Evolutionary conservation across 441 rosid species (phyloP).

Genomic region (Euphorbia corollata): DNA sequence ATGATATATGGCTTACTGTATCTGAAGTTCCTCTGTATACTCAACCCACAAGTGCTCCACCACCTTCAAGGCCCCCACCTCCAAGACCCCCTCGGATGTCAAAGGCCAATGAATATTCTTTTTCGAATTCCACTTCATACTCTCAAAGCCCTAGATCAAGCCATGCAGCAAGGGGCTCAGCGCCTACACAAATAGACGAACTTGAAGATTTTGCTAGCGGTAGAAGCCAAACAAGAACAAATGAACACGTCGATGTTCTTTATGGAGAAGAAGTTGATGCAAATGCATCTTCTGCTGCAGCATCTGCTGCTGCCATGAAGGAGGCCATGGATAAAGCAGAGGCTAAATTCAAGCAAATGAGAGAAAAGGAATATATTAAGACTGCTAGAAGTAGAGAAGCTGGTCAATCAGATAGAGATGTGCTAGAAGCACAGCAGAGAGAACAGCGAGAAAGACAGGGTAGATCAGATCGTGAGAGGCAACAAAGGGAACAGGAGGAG

Average conservation of each 20-base stretch:
- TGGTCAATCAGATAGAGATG: slow-evolving; percentile 40
- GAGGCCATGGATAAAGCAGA: slow-evolving; percentile 96
- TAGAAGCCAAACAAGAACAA: slow-evolving; percentile 32
- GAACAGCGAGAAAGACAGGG: slow-evolving; percentile 61
- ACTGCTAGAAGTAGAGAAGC: slow-evolving; percentile 63
- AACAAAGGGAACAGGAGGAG: slow-evolving; percentile 50
- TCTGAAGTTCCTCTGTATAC: slow-evolving; percentile 89
- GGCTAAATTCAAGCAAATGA: slow-evolving; percentile 80
- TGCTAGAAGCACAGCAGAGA: slow-evolving; percentile 52
- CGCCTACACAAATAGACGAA: slow-evolving; percentile 55
- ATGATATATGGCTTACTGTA: slow-evolving; percentile 83
- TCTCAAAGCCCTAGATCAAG: slow-evolving; percentile 38
- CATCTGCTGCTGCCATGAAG: slow-evolving; percentile 86
- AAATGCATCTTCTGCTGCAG: slow-evolving; percentile 51
- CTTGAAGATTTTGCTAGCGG: slow-evolving; percentile 56
- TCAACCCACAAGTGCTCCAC: slow-evolving; percentile 70
- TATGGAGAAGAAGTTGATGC: slow-evolving; percentile 48
- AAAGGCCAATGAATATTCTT: slow-evolving; percentile 41
- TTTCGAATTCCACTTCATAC: slow-evolving; percentile 38
- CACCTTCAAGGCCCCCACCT: slow-evolving; percentile 93
- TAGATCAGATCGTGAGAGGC: slow-evolving; percentile 47
- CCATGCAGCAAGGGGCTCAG: slow-evolving; percentile 33
- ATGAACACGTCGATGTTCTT: slow-evolving; percentile 39
- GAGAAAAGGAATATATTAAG: slow-evolving; percentile 70
- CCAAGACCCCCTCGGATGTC: slow-evolving; percentile 63